Evolutionary conservation across 495 filamentous ascomycete genomes (phyloP), one percentile per base, ranked within the genome.

Genomic region (Cercophora newfieldiana): DNA sequence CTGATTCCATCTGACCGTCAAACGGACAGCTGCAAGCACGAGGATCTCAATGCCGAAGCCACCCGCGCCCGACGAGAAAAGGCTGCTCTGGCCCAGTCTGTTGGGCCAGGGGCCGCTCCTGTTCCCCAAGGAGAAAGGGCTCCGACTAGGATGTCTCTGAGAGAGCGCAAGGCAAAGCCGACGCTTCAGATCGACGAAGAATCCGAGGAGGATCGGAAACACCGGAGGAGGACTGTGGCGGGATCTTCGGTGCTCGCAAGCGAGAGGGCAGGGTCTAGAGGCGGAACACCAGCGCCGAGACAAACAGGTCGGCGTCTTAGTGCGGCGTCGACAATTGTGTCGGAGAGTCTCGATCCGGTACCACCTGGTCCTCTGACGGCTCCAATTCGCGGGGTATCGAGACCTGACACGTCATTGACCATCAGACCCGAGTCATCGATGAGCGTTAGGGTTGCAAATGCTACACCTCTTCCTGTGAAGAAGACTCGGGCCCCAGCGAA

Each of bases 1-100:
- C 85, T 98, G 26, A 90, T 97, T 56, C 95, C 95, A 1, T 78
- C 77, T 10, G 79, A 87, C 67, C 83, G 91, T 10, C 85, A 91
- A 74, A 91, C 88, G 0, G 81, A 75, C 25, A 96, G 92, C 76
- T 92, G 82, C 71, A 88, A 79, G n/a, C 81, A 84, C 6, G 88
- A 94, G 69, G 92, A 97, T 21, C 81, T 96, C 29, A 86, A 88
- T 66, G 85, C 85, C 1, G 86, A 89, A 74, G 87, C 88, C 21
- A 85, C 82, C 47, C 78, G 88, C 64, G 76, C 81, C 60, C 79
- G 87, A 63, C 79, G 84, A 59, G 91, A 90, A 6, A 87, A 90
- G 66, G 82, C 85, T 19, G 62, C 70, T 5, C 65, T 83, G 24
- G 63, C 76, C 0, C 74, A 79, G 28, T 68, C 77, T 16, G 33